Conservation (phyloP, 805 yeast genomes). For the Candida namnaoensis region DNA sequence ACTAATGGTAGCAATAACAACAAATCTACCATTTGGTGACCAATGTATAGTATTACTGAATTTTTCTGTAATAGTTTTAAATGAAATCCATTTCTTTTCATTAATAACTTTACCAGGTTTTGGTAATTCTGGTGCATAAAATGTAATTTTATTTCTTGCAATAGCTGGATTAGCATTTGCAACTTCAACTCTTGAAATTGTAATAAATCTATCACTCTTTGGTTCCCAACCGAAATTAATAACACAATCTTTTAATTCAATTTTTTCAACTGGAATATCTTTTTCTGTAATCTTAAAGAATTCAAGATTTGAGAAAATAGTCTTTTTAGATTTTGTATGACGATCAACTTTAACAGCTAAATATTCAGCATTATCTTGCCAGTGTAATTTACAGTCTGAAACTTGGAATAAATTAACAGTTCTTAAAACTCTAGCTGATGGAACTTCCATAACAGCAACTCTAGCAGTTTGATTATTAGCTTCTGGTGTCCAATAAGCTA, state of each 20-base stretch:
- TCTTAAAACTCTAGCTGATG: constrained; percentile 75
- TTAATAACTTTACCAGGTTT: constrained; percentile 40
- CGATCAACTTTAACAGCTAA: constrained; percentile 94
- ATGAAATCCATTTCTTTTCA: constrained; percentile 49
- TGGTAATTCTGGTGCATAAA: constrained; percentile 72
- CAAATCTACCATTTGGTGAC: constrained; percentile 92
- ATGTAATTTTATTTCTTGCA: constrained; percentile 56
- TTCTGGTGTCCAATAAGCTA: constrained; percentile 98
- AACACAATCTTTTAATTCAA: constrained; percentile 87
- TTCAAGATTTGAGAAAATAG: constrained; percentile 84
- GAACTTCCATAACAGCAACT: constrained; percentile 83
- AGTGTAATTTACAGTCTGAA: constrained; percentile 78
- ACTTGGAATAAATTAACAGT: constrained; percentile 94
- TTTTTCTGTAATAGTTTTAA: constrained; percentile 48
- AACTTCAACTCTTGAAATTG: constrained; percentile 55
- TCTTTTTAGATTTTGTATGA: constrained; percentile 92
- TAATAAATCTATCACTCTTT: constrained; percentile 75
- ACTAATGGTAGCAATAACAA: constrained; percentile 40
- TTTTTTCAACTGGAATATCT: constrained; percentile 89
- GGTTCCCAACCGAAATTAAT: constrained; percentile 96
- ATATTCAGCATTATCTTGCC: constrained; percentile 85
- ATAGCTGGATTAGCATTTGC: constrained; percentile 51
- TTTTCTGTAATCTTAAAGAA: constrained; percentile 81
- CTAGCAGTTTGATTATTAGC: constrained; percentile 86
- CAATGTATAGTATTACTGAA: constrained; percentile 68